Percentiles rank a stretch among this genome's conserved stretches.
phyloP scores from a whole-genome alignment of 495 filamentous ascomycete species.

The Aspergillus diversus region DNA sequence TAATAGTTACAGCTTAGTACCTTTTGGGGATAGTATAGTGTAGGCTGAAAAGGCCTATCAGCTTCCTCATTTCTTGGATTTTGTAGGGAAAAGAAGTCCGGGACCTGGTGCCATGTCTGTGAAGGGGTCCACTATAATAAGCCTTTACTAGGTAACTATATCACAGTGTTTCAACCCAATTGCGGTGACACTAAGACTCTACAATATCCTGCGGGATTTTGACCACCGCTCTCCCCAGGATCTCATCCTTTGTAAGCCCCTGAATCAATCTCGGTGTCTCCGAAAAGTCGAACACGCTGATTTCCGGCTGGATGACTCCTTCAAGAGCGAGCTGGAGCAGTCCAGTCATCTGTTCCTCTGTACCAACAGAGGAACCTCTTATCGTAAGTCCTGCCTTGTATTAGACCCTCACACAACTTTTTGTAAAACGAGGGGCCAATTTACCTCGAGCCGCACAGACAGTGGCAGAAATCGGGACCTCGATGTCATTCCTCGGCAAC shows the following conservation, averaged over 20 bases:
- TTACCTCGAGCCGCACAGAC: constrained; percentile 35
- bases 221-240: constrained; percentile 33
- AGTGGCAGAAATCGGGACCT: constrained; percentile 34
- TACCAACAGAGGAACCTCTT: constrained; percentile 36
- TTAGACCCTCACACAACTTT: background rate
- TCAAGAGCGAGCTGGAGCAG: constrained; percentile 27
- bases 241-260: constrained; percentile 24
- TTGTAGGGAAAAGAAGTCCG: too few species aligned
- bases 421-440: background rate
- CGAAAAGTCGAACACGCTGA: constrained; percentile 31
- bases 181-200: too few species aligned
- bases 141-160: too few species aligned
- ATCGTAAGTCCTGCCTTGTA: constrained; percentile 27
- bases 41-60: too few species aligned
- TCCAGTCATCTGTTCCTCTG: constrained; percentile 30
- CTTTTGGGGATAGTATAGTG: too few species aligned
- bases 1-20: too few species aligned
- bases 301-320: constrained; percentile 27
- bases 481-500: constrained; percentile 33
- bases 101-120: too few species aligned
- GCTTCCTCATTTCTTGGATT: too few species aligned
- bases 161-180: too few species aligned
- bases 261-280: constrained; percentile 27
- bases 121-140: too few species aligned
- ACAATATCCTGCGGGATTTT: constrained; percentile 19